Evolutionary conservation across 176 grass and related monocot genomes (phyloP).

Genomic region (Otatea glauca): DNA sequence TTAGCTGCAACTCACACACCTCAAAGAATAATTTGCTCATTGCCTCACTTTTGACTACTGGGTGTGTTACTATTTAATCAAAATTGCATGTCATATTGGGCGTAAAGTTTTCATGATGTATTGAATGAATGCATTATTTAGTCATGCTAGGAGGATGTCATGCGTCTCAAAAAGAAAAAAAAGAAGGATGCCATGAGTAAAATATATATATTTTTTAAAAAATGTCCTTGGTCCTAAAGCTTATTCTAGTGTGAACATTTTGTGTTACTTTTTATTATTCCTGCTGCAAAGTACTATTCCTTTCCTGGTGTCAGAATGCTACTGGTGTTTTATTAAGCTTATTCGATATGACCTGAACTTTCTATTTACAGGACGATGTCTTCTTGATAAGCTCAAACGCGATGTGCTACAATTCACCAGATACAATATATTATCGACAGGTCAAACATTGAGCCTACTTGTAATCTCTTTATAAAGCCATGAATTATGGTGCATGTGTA

Average conservation of each 20-base stretch:
- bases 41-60: background rate
- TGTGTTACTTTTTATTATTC: slow-evolving; percentile 7
- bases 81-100: background rate
- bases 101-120: background rate
- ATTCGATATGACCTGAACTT: slow-evolving; percentile 26
- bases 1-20: background rate
- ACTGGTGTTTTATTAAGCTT: slow-evolving; percentile 18
- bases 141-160: background rate
- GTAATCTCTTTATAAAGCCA: background rate
- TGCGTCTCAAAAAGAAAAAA: too few relatives aligned
- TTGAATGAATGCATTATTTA: background rate
- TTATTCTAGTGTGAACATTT: background rate
- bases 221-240: background rate
- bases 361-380: slow-evolving; percentile 80
- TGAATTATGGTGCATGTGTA: slow-evolving; percentile 16
- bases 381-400: slow-evolving; percentile 88
- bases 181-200: background rate
- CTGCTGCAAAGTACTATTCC: slow-evolving; percentile 1
- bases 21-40: background rate
- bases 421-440: slow-evolving; percentile 96
- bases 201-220: background rate
- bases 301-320: slow-evolving; percentile 10
- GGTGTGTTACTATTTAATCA: background rate
- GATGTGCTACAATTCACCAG: slow-evolving; percentile 90
- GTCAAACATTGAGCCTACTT: slow-evolving; percentile 42